Base-by-base conservation (phyloP, 2,329 filamentous ascomycete species). In the Cladosporium sp. region DNA sequence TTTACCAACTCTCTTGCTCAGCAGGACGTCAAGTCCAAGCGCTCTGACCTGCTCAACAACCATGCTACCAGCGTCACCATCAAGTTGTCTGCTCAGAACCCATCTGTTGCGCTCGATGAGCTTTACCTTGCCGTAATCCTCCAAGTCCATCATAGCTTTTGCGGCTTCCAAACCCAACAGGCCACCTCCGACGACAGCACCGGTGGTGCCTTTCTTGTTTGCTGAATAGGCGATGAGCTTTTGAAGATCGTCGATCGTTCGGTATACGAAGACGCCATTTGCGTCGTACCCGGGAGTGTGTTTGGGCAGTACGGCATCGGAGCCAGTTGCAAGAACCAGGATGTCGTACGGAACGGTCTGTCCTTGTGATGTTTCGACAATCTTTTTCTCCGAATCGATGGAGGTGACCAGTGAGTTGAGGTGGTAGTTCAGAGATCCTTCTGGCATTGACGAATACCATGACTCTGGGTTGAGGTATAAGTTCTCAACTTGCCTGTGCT, bases 111-210 rank as follows among this genome's bases (percentile, higher is more conserved):
- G 78, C 67, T 95, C 91, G 45, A 95, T 82, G 7, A 95, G 72
- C 57, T 83, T 86, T 45, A 95, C 85, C 51, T 82, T 80, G 11
- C 78, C 74, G 62, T 86, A 94, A 45, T 83, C 79, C 58, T 86
- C 78, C 7, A 95, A 72, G 62, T 95, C 89, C 73, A 91, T 84
- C 87, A 95, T 90, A 2, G 90, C 90, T 61, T 95, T 93, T 29
- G 88, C 90, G 2, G 90, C 90, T 70, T 95, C 90, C 0, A 96
- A 78, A 0, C 90, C 90, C 0, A 95, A 76, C 19, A 96, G 69
- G 1, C 90, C 90, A 46, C 90, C 90, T 19, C 90, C 90, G 3
- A 95, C 86, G 0, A 93, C 88, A 4, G 83, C 79, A 0, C 86
- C 89, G 2, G 79, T 78, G 2, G 83, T 81, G 4, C 82, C 87